Evolutionary conservation across 768 basidiomycete species (phyloP).

Genomic region (Ramaria rubella): DNA sequence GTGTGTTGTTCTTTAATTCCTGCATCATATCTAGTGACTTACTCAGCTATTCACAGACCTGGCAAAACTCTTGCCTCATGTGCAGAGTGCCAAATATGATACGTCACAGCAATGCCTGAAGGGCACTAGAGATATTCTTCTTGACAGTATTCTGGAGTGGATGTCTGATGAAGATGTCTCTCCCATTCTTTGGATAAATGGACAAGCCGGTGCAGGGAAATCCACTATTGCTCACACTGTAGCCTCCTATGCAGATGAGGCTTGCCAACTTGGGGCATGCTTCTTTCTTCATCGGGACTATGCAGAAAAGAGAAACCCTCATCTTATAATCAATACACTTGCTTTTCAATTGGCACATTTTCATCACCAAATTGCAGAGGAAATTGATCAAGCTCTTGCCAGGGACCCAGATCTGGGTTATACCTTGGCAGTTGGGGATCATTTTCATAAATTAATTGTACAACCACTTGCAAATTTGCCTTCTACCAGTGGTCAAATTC

Average conservation of each 20-base stretch:
- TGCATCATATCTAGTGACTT: neutral
- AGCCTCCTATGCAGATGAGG: conserved; percentile 17
- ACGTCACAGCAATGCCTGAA: neutral
- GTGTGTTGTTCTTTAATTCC: neutral
- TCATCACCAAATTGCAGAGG: neutral
- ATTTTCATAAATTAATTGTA: neutral
- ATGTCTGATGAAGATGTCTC: conserved; percentile 10
- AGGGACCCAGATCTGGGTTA: neutral
- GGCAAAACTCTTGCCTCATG: neutral
- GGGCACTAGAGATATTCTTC: neutral
- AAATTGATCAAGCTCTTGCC: neutral
- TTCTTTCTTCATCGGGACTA: conserved; percentile 27
- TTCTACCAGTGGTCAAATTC: conserved; percentile 2
- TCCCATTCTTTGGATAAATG: conserved; percentile 26
- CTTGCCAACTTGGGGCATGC: conserved; percentile 25
- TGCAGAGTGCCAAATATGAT: neutral
- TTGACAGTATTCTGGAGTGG: conserved; percentile 22
- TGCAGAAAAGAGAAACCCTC: conserved; percentile 16
- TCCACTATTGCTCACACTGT: conserved; percentile 32
- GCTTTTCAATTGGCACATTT: conserved; percentile 24
- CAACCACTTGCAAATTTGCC: neutral
- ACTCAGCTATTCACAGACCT: neutral
- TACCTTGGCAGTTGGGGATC: neutral
- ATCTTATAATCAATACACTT: conserved; percentile 28
- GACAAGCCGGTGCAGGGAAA: conserved; percentile 33